Conservation (phyloP, 148 eudicot genomes). For the Fallopia convolvulus region DNA sequence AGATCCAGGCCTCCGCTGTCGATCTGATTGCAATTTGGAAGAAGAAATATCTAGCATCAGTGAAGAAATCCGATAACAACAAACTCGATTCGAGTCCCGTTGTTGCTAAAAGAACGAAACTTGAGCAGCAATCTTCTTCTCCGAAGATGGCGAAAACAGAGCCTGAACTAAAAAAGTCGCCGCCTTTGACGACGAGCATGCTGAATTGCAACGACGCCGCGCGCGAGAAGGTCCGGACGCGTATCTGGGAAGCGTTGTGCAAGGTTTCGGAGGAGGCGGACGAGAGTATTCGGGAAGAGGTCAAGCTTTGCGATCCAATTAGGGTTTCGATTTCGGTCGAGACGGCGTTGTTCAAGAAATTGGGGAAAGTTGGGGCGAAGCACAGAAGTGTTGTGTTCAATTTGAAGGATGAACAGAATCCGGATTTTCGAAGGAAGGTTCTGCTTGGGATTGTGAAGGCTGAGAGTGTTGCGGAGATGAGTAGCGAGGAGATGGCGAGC, state of each 20-base stretch:
- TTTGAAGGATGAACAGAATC: constrained; percentile 47
- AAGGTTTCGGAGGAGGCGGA: constrained; percentile 42
- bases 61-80: constrained; percentile 37
- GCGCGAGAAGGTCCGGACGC: constrained; percentile 51
- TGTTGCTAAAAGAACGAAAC: constrained; percentile 22
- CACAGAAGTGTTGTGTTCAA: constrained; percentile 60
- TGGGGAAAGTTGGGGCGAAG: constrained; percentile 40
- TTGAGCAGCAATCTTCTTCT: constrained; percentile 12
- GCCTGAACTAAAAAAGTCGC: constrained; percentile 15
- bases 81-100: neutral
- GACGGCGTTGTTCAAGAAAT: constrained; percentile 48
- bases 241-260: constrained; percentile 42
- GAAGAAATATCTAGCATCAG: constrained; percentile 31
- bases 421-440: constrained; percentile 55
- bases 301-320: constrained; percentile 47
- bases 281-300: constrained; percentile 31
- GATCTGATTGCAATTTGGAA: constrained; percentile 62
- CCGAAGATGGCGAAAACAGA: constrained; percentile 31
- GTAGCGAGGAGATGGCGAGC: constrained; percentile 60
- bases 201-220: constrained; percentile 37
- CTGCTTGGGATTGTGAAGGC: constrained; percentile 45
- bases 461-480: constrained; percentile 31
- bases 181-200: constrained; percentile 25
- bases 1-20: constrained; percentile 44
- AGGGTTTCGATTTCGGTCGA: constrained; percentile 51